These are phyloP conservation scores for Dryas drummondii DNA, from an alignment of 306 rosid genomes.

Conservation along the genomic window DNA sequence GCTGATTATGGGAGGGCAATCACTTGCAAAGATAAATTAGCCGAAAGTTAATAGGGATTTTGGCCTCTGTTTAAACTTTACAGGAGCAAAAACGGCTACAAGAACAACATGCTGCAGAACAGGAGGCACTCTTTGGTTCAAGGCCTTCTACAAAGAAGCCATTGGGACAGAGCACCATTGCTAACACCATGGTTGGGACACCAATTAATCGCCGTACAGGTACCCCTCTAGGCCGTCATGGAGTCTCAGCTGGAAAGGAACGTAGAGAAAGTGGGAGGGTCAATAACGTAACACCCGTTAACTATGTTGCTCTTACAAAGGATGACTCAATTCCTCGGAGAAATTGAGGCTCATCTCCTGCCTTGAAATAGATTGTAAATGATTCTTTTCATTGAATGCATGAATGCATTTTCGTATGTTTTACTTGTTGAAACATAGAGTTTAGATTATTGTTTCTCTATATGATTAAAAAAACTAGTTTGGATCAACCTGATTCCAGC, in stretches of 20 bases:
- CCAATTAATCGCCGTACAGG: slow-evolving; percentile 59
- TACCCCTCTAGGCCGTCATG: slow-evolving; percentile 52
- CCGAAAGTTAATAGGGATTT: neutral
- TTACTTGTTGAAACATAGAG: neutral
- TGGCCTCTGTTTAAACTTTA: neutral
- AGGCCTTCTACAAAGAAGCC: slow-evolving; percentile 74
- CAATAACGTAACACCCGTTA: slow-evolving; percentile 53
- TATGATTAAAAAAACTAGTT: neutral
- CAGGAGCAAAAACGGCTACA: slow-evolving; percentile 79
- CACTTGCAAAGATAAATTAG: neutral
- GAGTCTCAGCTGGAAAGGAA: slow-evolving; percentile 52
- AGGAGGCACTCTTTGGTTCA: slow-evolving; percentile 75
- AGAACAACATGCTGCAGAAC: slow-evolving; percentile 68
- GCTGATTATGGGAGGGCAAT: neutral
- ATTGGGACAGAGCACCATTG: slow-evolving; percentile 55
- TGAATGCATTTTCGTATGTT: neutral
- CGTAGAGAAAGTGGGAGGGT: slow-evolving; percentile 63
- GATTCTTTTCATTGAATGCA: neutral
- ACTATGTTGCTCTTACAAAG: slow-evolving; percentile 84
- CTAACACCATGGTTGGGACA: slow-evolving; percentile 56
- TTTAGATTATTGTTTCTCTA: neutral
- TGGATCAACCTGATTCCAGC: slow-evolving; percentile 2
- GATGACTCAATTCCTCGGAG: slow-evolving; percentile 56
- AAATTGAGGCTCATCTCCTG: slow-evolving; percentile 30
- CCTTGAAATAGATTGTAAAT: slow-evolving; percentile 13